phyloP scores from a whole-genome alignment of 345 rosid genomes.

The Capsella bursapastoris region DNA sequence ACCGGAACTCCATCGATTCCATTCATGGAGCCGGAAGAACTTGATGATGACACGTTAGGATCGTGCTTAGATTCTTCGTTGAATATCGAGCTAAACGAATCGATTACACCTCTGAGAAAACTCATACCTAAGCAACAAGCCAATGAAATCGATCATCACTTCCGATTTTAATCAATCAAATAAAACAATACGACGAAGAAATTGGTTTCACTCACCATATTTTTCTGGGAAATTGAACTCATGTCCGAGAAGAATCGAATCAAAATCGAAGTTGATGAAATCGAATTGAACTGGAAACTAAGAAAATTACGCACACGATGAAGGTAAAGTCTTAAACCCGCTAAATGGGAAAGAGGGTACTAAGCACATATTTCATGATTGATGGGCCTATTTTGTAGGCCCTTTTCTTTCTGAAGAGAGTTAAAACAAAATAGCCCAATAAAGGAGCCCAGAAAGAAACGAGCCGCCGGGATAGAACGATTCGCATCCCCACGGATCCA shows the following conservation, averaged over 20 bases:
- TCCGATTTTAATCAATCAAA: constrained; percentile 57
- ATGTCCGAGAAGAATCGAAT: constrained; percentile 30
- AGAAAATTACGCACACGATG: background rate
- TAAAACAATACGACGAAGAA: background rate
- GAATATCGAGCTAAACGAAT: constrained; percentile 65
- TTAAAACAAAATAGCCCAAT: no score
- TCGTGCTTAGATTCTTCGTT: constrained; percentile 43
- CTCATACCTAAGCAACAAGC: constrained; percentile 52
- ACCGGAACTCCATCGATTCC: constrained; percentile 48
- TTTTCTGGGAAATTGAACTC: constrained; percentile 16
- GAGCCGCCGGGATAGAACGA: no score
- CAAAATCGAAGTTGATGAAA: background rate
- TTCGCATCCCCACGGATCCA: no score
- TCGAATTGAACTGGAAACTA: constrained; percentile 2
- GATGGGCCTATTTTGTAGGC: background rate
- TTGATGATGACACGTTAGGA: constrained; percentile 33
- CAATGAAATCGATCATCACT: constrained; percentile 51
- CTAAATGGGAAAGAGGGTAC: background rate
- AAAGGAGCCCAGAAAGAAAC: no score
- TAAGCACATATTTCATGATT: background rate
- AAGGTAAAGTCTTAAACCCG: background rate
- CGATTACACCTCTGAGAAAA: constrained; percentile 62
- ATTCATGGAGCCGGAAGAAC: constrained; percentile 51
- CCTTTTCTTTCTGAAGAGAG: background rate
- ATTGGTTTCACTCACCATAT: constrained; percentile 31